Conservation (phyloP, 805 yeast genomes). For the Metschnikowia matae region DNA sequence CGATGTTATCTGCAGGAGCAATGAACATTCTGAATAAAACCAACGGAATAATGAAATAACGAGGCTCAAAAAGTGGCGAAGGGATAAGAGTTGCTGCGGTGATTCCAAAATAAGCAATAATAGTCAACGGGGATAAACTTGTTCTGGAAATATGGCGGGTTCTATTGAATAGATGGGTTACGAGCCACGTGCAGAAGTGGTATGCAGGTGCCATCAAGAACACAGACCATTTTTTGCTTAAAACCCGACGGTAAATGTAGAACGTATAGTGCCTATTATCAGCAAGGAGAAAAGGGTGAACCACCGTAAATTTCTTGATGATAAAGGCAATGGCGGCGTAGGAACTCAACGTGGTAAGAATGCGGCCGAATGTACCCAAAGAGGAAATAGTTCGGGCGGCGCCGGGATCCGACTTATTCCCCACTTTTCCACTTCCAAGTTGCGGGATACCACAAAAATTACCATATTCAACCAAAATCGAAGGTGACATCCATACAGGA, state of each 20-base stretch:
- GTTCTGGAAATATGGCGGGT: conserved; percentile 6
- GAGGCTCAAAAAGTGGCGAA: conserved; percentile 89
- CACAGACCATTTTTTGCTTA: conserved; percentile 46
- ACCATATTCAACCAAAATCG: conserved; percentile 39
- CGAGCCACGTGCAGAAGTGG: conserved; percentile 51
- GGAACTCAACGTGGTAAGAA: conserved; percentile 5
- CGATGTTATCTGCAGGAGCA: conserved; percentile 18
- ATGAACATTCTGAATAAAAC: conserved; percentile 64
- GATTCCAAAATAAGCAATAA: conserved; percentile 49
- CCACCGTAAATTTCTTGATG: conserved; percentile 60
- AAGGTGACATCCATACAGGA: conserved; percentile 65
- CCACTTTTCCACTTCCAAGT: too few species aligned
- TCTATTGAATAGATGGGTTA: conserved; percentile 6
- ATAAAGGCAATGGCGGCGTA: conserved; percentile 35
- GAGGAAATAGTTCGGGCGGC: too few species aligned
- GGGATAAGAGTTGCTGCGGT: conserved; percentile 66
- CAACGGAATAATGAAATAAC: conserved; percentile 84
- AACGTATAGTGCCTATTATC: conserved; percentile 94
- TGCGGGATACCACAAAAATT: conserved; percentile 14
- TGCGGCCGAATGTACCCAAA: background rate
- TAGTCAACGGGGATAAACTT: conserved; percentile 32
- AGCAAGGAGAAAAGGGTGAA: conserved; percentile 87
- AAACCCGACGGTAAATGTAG: conserved; percentile 69
- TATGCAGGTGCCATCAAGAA: conserved; percentile 60
- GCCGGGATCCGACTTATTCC: too few species aligned